Conservation (phyloP, 495 filamentous ascomycete genomes). For the Neurospora pannonica region DNA sequence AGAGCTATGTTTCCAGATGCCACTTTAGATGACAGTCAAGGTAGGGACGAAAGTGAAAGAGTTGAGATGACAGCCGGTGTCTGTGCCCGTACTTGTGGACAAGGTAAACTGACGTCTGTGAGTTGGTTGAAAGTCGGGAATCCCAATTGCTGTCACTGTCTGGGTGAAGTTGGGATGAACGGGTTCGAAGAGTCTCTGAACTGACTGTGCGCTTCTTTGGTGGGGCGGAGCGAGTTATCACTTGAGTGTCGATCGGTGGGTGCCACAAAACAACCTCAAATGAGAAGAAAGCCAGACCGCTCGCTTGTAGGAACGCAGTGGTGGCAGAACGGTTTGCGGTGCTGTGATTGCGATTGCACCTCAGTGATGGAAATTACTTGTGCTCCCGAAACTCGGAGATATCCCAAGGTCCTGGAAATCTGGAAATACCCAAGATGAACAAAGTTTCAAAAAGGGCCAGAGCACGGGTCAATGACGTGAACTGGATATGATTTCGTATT, state of each 20-base stretch:
- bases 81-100: not conserved
- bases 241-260: not conserved
- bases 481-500: not conserved
- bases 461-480: not conserved
- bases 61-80: not conserved
- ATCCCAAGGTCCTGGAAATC: not conserved
- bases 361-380: not conserved
- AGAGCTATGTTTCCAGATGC: not conserved
- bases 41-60: not conserved
- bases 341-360: not conserved
- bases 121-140: too few species aligned
- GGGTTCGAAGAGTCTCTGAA: not conserved
- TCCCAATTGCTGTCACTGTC: not conserved
- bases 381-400: not conserved
- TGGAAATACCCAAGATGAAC: not conserved
- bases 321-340: not conserved
- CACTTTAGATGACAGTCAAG: not conserved
- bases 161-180: not conserved
- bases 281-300: not conserved
- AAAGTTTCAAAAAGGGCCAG: not conserved
- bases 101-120: not conserved
- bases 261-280: not conserved
- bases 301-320: not conserved
- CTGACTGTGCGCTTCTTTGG: not conserved
- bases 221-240: not conserved